Evolutionary conservation across 768 basidiomycete genomes (phyloP), one percentile per base, ranked within the genome.

Genomic region (Tricholoma bakamatsutake): DNA sequence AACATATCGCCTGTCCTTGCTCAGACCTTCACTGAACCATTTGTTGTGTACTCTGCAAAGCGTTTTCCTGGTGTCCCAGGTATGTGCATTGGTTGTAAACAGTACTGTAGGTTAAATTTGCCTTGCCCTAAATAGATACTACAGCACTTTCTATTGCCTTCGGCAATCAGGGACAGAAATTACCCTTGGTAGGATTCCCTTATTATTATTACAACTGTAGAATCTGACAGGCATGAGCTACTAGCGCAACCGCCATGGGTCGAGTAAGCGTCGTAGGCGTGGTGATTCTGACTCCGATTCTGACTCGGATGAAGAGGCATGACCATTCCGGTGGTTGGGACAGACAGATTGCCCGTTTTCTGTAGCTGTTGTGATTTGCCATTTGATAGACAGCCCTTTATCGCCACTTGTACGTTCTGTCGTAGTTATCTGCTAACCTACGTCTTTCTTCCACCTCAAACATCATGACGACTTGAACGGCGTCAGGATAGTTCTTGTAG

Each of bases 51-150:
- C 71, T 93, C 92, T 2, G 94, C 94, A 34, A 98, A 98, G 75
- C 84, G 89, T 49, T 98, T 96, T 75, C 93, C 92, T 49, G 94
- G 94, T 50, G 94, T 98, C 42, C 89, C 92, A 73, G 90, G 91
- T 91, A 73, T 67, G 69, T 66, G 67, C 63, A 61, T 55, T 59
- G 53, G 40, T 57, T 50, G 55, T 55, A 53, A 57, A 48, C 34
- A 49, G 50, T 53, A 21, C 46, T 50, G 42, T 55, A 18, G 37
- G 43, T 37, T 55, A 50, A 35, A 37, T 53, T 33, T 17, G 43
- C 45, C 53, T 57, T 57, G 53, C 60, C 55, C 47, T 63, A 52
- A 59, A 52, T 62, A 90, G 90, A 91, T 70, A 91, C 90, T n/a
- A 93, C 91, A 43, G 86, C 90, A 9, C 78, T 93, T 35, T 93